Evolutionary conservation across 2,329 filamentous ascomycete genomes (phyloP).

Genomic region (Colletotrichum scovillei): DNA sequence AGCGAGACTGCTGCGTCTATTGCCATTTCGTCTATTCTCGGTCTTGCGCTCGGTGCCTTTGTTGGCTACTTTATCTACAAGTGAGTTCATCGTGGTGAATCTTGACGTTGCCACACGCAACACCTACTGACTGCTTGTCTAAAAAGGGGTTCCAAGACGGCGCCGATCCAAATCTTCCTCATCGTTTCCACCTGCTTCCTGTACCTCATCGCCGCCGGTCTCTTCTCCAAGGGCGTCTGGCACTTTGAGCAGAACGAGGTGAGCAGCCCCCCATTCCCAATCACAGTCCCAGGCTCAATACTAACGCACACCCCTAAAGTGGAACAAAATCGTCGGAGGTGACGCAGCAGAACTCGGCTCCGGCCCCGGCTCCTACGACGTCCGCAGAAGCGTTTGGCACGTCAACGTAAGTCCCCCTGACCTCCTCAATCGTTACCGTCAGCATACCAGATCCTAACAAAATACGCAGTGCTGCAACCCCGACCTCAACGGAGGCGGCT

Average conservation of each 20-base stretch:
- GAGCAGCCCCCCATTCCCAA: background rate
- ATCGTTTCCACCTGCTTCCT: conserved; percentile 82
- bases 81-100: conserved; percentile 52
- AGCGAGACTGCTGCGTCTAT: conserved; percentile 75
- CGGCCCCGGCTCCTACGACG: conserved; percentile 83
- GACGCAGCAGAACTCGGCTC: conserved; percentile 59
- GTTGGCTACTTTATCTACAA: conserved; percentile 80
- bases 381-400: conserved; percentile 82
- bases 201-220: conserved; percentile 83
- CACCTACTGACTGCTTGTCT: conserved; percentile 47
- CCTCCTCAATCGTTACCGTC: too few relatives aligned
- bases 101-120: background rate
- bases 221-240: conserved; percentile 82
- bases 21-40: conserved; percentile 75
- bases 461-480: conserved; percentile 71
- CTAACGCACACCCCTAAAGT: conserved; percentile 49
- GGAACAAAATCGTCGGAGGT: conserved; percentile 69
- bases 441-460: background rate
- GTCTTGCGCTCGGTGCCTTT: conserved; percentile 69
- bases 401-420: conserved; percentile 68
- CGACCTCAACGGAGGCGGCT: conserved; percentile 70
- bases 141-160: conserved; percentile 51
- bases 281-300: background rate
- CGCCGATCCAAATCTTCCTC: conserved; percentile 73
- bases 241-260: conserved; percentile 69